Evolutionary conservation across 2,329 filamentous ascomycete genomes (phyloP).

Genomic region (Sporothrix brasiliensis): DNA sequence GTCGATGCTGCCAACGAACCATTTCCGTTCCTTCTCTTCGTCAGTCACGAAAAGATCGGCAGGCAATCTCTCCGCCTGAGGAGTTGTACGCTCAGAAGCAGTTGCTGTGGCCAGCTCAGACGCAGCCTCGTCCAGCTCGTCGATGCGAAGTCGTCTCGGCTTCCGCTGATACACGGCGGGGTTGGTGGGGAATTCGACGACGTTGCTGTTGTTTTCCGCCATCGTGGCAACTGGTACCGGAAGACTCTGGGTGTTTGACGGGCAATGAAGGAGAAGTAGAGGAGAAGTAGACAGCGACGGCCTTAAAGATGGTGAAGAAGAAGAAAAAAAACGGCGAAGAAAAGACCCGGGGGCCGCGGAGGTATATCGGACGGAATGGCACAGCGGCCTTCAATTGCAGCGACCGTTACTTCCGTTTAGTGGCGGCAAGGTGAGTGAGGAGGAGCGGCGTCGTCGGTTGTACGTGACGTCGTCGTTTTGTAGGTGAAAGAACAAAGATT

Average conservation of each 20-base stretch:
- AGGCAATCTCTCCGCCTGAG: conserved; percentile 39
- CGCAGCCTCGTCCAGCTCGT: conserved; percentile 30
- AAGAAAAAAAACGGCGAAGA: not conserved
- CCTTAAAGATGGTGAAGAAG: conserved; percentile 1
- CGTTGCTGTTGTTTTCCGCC: not conserved
- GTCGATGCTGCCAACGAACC: conserved; percentile 85
- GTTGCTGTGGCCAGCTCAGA: conserved; percentile 29
- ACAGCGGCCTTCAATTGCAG: not conserved
- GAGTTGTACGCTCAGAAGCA: conserved; percentile 29
- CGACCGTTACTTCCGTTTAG: conserved; percentile 11
- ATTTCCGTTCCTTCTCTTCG: conserved; percentile 47
- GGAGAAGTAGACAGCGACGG: not conserved
- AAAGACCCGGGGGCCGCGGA: not conserved
- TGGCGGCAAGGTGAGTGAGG: conserved; percentile 9
- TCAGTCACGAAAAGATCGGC: conserved; percentile 42
- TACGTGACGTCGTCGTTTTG: not conserved
- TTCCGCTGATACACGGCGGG: conserved; percentile 28
- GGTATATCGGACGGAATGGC: not conserved
- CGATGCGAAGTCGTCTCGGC: conserved; percentile 31
- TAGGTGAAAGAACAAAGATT: not conserved
- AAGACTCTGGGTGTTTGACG: not conserved
- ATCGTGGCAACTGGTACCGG: conserved; percentile 19
- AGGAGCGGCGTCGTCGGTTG: not conserved
- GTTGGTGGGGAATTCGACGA: conserved; percentile 25
- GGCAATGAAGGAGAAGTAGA: too few relatives aligned